Evolutionary conservation across 352 stramenopile species (phyloP).

Genomic region (Phytophthora ramorum): DNA sequence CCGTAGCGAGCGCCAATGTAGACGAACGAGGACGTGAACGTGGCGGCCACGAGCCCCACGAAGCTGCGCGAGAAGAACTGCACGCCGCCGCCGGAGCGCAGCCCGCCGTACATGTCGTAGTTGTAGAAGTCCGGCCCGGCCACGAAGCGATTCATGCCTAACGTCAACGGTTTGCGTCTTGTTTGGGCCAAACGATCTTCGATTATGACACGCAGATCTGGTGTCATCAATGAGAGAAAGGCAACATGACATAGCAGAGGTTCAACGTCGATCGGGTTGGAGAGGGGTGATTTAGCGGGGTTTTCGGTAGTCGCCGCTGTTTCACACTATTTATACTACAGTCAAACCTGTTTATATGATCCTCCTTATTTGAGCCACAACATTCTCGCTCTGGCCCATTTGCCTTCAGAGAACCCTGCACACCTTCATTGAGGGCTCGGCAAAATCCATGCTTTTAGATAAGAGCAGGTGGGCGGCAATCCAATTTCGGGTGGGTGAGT

Average conservation of each 20-base stretch:
- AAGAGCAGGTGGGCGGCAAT: no score
- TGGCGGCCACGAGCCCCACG: slow-evolving; percentile 50
- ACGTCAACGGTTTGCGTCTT: slow-evolving; percentile 11
- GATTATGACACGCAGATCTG: slow-evolving; percentile 1
- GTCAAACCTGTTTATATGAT: no score
- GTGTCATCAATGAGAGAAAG: slow-evolving; percentile 31
- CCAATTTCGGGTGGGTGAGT: no score
- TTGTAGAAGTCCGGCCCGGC: slow-evolving; percentile 65
- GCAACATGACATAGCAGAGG: slow-evolving; percentile 26
- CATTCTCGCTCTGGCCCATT: no score
- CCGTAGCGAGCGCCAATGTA: slow-evolving; percentile 45
- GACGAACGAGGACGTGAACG: slow-evolving; percentile 57
- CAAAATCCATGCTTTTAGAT: no score
- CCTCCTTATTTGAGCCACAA: no score
- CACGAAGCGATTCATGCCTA: slow-evolving; percentile 35
- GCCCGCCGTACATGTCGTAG: slow-evolving; percentile 63
- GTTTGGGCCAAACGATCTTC: neutral
- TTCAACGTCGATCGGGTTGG: slow-evolving; percentile 18
- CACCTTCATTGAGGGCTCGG: no score
- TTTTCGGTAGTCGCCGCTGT: neutral
- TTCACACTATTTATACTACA: no score
- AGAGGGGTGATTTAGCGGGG: neutral
- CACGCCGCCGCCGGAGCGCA: slow-evolving; percentile 48
- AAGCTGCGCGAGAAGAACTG: slow-evolving; percentile 46
- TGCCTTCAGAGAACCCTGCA: no score